Evolutionary conservation across 2,329 filamentous ascomycete species (phyloP).

Genomic region (Calcarisporium arbuscula): DNA sequence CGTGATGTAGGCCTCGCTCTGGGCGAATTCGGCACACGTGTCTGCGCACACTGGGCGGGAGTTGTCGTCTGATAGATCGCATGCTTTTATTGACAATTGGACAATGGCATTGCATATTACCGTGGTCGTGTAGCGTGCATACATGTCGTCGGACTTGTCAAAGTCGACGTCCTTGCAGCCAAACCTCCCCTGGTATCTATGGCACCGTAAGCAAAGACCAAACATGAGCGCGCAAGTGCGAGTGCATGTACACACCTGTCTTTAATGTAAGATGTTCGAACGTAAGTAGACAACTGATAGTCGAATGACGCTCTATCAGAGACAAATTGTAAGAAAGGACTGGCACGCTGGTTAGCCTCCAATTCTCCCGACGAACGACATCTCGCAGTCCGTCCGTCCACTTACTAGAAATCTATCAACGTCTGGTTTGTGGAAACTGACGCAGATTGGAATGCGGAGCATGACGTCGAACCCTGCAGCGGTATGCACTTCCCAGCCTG

Average conservation of each 20-base stretch:
- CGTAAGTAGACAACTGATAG: conserved; percentile 62
- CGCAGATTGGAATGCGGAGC: conserved; percentile 65
- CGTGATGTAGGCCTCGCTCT: conserved; percentile 80
- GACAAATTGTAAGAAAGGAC: conserved; percentile 81
- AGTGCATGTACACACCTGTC: conserved; percentile 56
- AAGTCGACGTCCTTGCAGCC: conserved; percentile 75
- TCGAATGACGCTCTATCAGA: conserved; percentile 74
- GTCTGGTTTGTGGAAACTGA: conserved; percentile 61
- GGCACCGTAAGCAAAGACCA: too few relatives aligned
- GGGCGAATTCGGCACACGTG: conserved; percentile 78
- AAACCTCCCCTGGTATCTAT: conserved; percentile 73
- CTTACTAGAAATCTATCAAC: conserved; percentile 60
- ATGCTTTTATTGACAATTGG: conserved; percentile 73
- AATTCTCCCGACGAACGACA: background rate
- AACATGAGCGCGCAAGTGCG: conserved; percentile 2
- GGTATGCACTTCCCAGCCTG: conserved; percentile 49
- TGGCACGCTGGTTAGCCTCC: conserved; percentile 27
- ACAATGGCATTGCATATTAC: conserved; percentile 91
- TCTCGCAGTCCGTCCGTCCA: conserved; percentile 18
- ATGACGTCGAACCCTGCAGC: conserved; percentile 61
- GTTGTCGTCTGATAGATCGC: conserved; percentile 56
- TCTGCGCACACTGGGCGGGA: conserved; percentile 80
- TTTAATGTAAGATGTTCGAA: conserved; percentile 68
- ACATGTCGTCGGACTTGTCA: conserved; percentile 71
- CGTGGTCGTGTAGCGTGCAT: conserved; percentile 88